phyloP scores from a whole-genome alignment of 768 basidiomycete genomes.

The Agrocybe pediades region DNA sequence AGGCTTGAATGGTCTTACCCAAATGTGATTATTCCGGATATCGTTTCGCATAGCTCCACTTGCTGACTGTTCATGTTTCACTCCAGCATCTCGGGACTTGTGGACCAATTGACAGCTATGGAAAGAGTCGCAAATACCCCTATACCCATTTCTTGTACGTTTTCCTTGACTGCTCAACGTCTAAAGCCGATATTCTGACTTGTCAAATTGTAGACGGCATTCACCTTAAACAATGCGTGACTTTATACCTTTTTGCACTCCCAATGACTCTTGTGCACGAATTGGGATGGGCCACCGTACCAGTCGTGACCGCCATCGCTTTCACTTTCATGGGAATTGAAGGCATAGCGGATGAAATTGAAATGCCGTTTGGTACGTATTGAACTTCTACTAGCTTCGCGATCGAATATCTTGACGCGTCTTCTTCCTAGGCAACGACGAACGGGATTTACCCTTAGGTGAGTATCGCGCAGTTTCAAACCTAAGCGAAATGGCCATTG shows the following conservation, averaged over 20 bases:
- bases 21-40: slow-evolving; percentile 41
- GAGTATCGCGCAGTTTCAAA: slow-evolving; percentile 12
- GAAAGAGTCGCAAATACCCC: slow-evolving; percentile 91
- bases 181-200: background rate
- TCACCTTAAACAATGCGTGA: slow-evolving; percentile 95
- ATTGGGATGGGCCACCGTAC: slow-evolving; percentile 81
- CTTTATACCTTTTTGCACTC: slow-evolving; percentile 87
- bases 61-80: slow-evolving; percentile 3
- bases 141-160: slow-evolving; percentile 74
- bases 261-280: slow-evolving; percentile 86
- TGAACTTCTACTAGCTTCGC: slow-evolving; percentile 1
- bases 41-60: background rate
- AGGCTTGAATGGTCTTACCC: slow-evolving; percentile 81
- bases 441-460: slow-evolving; percentile 78
- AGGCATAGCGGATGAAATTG: slow-evolving; percentile 93
- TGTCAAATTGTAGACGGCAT: slow-evolving; percentile 61
- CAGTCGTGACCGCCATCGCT: slow-evolving; percentile 83
- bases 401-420: background rate
- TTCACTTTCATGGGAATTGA: slow-evolving; percentile 95
- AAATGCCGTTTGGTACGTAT: slow-evolving; percentile 86
- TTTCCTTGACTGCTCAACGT: background rate
- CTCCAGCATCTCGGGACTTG: slow-evolving; percentile 72
- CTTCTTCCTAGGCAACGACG: slow-evolving; percentile 49
- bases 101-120: slow-evolving; percentile 83
- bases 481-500: background rate